A percentile compares a stretch with the other conserved stretches of the same genome.
Evolutionary conservation across 495 filamentous ascomycete genomes (phyloP).

Genomic region (Peziza echinospora): DNA sequence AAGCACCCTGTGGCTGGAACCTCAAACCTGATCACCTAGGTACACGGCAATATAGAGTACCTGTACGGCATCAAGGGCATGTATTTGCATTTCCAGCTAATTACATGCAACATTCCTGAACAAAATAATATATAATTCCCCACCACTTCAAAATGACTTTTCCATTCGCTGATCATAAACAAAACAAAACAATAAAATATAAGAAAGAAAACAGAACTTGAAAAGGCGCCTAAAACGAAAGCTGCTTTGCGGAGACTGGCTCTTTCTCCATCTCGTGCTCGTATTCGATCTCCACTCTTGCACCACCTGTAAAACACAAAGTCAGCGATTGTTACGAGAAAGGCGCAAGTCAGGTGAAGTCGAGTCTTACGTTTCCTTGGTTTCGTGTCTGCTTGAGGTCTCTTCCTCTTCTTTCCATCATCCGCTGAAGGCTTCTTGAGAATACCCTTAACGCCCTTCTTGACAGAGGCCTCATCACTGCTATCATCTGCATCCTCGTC

Average conservation of each 20-base stretch:
- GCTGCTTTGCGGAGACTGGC: not conserved
- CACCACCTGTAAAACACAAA: slow-evolving; percentile 12
- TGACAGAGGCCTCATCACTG: slow-evolving; percentile 11
- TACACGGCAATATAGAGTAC: too few relatives aligned
- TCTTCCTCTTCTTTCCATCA: slow-evolving; percentile 26
- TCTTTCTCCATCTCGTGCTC: slow-evolving; percentile 23
- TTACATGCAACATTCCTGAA: too few relatives aligned
- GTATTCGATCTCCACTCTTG: slow-evolving; percentile 31
- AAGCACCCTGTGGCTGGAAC: too few relatives aligned
- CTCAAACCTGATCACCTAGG: too few relatives aligned
- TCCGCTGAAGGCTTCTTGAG: slow-evolving; percentile 21
- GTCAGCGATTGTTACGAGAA: not conserved
- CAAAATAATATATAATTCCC: too few relatives aligned
- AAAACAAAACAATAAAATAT: not conserved
- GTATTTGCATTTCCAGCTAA: too few relatives aligned
- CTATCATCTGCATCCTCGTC: slow-evolving; percentile 27
- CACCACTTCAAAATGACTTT: too few relatives aligned
- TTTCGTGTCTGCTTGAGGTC: slow-evolving; percentile 21
- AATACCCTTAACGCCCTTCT: slow-evolving; percentile 11
- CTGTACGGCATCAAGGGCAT: too few relatives aligned
- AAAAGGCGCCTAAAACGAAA: not conserved
- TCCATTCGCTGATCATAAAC: not conserved
- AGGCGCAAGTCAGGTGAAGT: not conserved
- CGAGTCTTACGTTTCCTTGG: slow-evolving; percentile 22
- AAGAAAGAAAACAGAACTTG: not conserved